A percentile compares a stretch with the other conserved stretches of the same genome.
These are phyloP conservation scores for Coemansia sp. DNA, from an alignment of 192 early-diverging fungal species.

Conservation along the genomic window DNA sequence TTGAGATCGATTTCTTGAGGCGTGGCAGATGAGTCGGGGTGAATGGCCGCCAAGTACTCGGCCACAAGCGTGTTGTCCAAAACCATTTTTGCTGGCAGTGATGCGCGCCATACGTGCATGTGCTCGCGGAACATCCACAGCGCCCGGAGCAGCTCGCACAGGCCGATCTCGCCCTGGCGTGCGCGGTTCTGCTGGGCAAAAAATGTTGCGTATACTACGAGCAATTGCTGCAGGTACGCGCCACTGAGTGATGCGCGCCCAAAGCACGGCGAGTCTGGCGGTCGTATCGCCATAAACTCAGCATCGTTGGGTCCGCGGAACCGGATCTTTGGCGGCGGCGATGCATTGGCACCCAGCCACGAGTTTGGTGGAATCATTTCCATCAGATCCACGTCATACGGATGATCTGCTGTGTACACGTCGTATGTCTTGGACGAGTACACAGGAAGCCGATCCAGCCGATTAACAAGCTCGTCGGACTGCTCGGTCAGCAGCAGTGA, in stretches of 20 bases:
- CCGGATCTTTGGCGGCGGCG: conserved; percentile 7
- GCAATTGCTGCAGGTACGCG: conserved; percentile 37
- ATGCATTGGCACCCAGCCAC: conserved; percentile 19
- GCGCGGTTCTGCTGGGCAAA: conserved; percentile 19
- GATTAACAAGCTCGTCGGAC: not conserved
- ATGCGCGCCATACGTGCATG: conserved; percentile 43
- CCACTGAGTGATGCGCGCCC: conserved; percentile 19
- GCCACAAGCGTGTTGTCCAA: conserved; percentile 33
- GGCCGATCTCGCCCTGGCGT: conserved; percentile 15
- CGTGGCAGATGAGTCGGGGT: conserved; percentile 25
- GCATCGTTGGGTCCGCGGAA: conserved; percentile 43
- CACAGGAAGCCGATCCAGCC: conserved; percentile 27
- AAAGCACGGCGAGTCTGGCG: conserved; percentile 44
- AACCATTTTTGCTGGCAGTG: conserved; percentile 28
- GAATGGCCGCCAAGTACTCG: conserved; percentile 28
- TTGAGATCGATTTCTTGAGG: conserved; percentile 34
- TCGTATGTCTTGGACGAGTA: conserved; percentile 53
- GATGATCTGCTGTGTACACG: conserved; percentile 22
- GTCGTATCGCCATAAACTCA: conserved; percentile 35
- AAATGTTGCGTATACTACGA: conserved; percentile 37
- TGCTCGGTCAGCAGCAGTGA: conserved; percentile 36
- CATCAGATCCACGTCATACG: conserved; percentile 44
- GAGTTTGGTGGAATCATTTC: conserved; percentile 36
- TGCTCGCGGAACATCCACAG: conserved; percentile 46
- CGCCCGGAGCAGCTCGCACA: conserved; percentile 28